Base-by-base conservation (phyloP, 2,329 filamentous ascomycete species). In the Hypoxylon sp. region DNA sequence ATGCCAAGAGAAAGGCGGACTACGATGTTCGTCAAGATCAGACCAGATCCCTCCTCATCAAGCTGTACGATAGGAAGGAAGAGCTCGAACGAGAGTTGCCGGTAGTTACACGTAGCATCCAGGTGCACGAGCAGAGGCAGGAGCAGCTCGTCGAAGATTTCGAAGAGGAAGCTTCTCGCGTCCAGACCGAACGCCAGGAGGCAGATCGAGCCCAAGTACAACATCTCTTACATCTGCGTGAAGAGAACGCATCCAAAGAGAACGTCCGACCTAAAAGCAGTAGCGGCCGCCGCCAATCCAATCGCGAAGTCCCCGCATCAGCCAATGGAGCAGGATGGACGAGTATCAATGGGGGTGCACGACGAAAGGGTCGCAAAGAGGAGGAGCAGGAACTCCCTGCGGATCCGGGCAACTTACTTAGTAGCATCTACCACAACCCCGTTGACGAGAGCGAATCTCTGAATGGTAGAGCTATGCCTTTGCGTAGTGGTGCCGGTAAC, bases 401-500 rank as follows among this genome's bases (percentile, higher is more conserved):
- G 5, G 63, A 69, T 37, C 65, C 64, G 0, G 65, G 67, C 15
- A 67, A 68, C 19, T 43, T 70, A 8, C 61, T 69, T 11, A 63
- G 65, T 21, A 69, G 62, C 27, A 63, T 67, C 30, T 70, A 69
- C 35, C 67, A 69, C 31, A 67, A 68, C 9, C 66, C 66, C 7
- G 59, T 68, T 3, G 65, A 69, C 7, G 67, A 69, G 20, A 34
- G 50, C 11, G 53, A 61, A 6, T 37, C 34, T 8, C 45, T 63
- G 3, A 63, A 52, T 13, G 58, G 60, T 27, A 65, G 59, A 16
- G 41, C 46, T 17, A 61, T 66, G 52, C 56, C 63, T 15, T 34
- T 63, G 12, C 61, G 65, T 19, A 60, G 53, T 16, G 50, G 46
- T 11, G 49, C 44, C 12, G 20, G 27, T 12, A 41, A 29, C 23